phyloP scores from a whole-genome alignment of 2,329 filamentous ascomycete genomes.

The Fusarium continuum region DNA sequence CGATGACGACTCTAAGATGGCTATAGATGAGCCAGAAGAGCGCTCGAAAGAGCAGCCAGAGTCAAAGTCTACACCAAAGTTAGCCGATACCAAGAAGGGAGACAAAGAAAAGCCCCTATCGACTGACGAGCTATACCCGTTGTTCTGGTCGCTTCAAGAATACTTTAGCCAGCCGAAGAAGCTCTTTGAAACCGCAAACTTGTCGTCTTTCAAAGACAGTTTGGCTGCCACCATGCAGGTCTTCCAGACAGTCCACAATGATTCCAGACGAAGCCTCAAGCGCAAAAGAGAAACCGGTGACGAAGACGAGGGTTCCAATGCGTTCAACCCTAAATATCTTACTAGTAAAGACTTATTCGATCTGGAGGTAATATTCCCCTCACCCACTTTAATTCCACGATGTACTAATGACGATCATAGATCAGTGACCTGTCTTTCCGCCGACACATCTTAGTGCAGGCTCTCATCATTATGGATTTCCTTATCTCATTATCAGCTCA shows the following conservation, averaged over 20 bases:
- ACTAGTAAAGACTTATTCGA: slow-evolving; percentile 98
- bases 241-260: slow-evolving; percentile 66
- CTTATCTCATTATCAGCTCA: slow-evolving; percentile 87
- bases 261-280: slow-evolving; percentile 72
- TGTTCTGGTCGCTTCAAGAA: slow-evolving; percentile 94
- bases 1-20: slow-evolving; percentile 60
- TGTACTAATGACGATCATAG: slow-evolving; percentile 49
- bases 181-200: slow-evolving; percentile 76
- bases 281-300: slow-evolving; percentile 69
- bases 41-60: slow-evolving; percentile 47
- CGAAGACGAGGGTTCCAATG: slow-evolving; percentile 58
- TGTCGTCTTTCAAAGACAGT: slow-evolving; percentile 82
- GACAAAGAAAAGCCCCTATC: slow-evolving; percentile 64
- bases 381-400: neutral
- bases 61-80: slow-evolving; percentile 50
- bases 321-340: slow-evolving; percentile 96
- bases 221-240: slow-evolving; percentile 71
- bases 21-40: slow-evolving; percentile 66
- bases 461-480: slow-evolving; percentile 93
- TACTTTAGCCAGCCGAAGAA: slow-evolving; percentile 90
- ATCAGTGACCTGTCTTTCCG: slow-evolving; percentile 95
- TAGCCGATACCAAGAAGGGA: slow-evolving; percentile 54
- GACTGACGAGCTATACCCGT: slow-evolving; percentile 80
- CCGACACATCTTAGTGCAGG: slow-evolving; percentile 92
- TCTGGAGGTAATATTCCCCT: slow-evolving; percentile 71